Percentiles rank a stretch among this genome's conserved stretches.
phyloP scores from a whole-genome alignment of 2,329 filamentous ascomycete genomes.

The Pseudogymnoascus sp. region DNA sequence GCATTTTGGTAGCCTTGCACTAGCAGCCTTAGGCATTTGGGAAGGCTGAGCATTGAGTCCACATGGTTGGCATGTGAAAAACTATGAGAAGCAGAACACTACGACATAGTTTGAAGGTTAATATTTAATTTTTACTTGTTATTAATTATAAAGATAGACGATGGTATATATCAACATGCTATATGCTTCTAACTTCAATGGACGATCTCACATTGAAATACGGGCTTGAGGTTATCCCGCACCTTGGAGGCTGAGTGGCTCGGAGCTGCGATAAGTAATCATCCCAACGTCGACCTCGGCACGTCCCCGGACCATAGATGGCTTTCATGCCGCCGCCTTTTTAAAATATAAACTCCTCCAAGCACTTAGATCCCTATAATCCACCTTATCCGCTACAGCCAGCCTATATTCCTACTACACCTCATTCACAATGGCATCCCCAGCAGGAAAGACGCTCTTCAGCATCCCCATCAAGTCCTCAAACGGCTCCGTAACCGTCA shows the following conservation, averaged over 20 bases:
- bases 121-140: not conserved
- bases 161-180: not conserved
- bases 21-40: conserved; percentile 2
- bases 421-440: conserved; percentile 14
- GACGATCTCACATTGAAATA: not conserved
- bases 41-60: not conserved
- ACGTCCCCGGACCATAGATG: not conserved
- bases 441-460: conserved; percentile 39
- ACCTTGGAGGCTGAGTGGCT: not conserved
- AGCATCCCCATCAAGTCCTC: conserved; percentile 45
- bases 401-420: not conserved
- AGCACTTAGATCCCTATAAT: not conserved
- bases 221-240: not conserved
- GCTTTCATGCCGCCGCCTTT: not conserved
- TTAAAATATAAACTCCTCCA: not conserved
- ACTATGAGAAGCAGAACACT: too few species aligned
- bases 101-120: not conserved
- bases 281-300: not conserved
- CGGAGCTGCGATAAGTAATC: not conserved
- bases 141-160: not conserved
- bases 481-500: conserved; percentile 54
- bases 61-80: not conserved
- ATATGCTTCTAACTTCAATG: not conserved
- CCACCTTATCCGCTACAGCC: not conserved
- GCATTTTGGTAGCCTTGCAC: conserved; percentile 3